Conservation (phyloP, 805 yeast genomes). For the Lachancea meyersii region DNA sequence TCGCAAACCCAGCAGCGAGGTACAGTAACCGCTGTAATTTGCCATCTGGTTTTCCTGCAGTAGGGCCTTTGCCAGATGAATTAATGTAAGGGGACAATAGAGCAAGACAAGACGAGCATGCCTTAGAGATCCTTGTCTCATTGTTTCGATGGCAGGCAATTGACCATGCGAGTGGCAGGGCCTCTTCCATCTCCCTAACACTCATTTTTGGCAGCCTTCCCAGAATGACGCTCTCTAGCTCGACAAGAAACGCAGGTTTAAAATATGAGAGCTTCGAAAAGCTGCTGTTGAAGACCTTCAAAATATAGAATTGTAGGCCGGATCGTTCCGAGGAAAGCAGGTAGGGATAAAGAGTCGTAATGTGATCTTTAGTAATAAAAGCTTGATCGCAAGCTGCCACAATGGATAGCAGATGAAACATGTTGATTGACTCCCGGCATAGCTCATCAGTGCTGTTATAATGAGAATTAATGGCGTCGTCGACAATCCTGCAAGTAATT, state of each 20-base stretch:
- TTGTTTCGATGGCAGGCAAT: slow-evolving; percentile 44
- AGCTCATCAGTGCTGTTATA: slow-evolving; percentile 25
- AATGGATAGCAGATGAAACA: slow-evolving; percentile 40
- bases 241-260: slow-evolving; percentile 44
- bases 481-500: slow-evolving; percentile 23
- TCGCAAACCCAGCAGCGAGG: slow-evolving; percentile 65
- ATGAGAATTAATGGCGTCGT: slow-evolving; percentile 24
- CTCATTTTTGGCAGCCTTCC: slow-evolving; percentile 54
- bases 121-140: slow-evolving; percentile 47
- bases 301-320: slow-evolving; percentile 39
- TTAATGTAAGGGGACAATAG: slow-evolving; percentile 43
- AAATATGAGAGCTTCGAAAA: slow-evolving; percentile 41
- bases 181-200: slow-evolving; percentile 59
- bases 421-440: slow-evolving; percentile 15
- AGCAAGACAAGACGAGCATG: slow-evolving; percentile 55
- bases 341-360: slow-evolving; percentile 59
- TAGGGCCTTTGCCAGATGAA: slow-evolving; percentile 23
- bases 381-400: slow-evolving; percentile 48
- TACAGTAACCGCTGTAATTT: slow-evolving; percentile 52
- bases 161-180: slow-evolving; percentile 63
- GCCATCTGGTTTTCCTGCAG: slow-evolving; percentile 31
- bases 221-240: slow-evolving; percentile 48
- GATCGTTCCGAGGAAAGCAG: slow-evolving; percentile 45
- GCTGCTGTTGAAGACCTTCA: slow-evolving; percentile 48
- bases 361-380: slow-evolving; percentile 59